Conservation (phyloP, 805 yeast species). For the Cyberlindnera japonica region DNA sequence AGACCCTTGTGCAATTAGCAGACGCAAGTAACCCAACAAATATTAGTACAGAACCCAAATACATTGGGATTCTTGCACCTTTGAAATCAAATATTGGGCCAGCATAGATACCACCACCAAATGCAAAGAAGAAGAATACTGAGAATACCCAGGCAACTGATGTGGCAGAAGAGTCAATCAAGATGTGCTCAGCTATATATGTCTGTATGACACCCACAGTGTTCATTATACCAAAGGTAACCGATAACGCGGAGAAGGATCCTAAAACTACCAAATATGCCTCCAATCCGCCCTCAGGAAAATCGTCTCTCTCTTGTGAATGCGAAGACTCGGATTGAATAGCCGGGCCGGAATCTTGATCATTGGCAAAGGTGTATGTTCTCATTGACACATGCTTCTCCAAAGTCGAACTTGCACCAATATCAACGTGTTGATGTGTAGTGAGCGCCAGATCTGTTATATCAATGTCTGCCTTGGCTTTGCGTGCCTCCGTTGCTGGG, state of each 20-base stretch:
- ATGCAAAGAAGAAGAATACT: slow-evolving; percentile 25
- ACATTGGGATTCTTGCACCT: slow-evolving; percentile 47
- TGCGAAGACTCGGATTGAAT: too few relatives aligned
- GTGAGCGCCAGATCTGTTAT: not conserved
- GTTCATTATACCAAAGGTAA: slow-evolving; percentile 63
- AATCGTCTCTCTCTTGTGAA: too few relatives aligned
- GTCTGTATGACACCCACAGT: slow-evolving; percentile 66
- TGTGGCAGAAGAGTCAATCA: slow-evolving; percentile 41
- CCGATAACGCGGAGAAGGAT: slow-evolving; percentile 50
- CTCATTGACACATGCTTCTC: slow-evolving; percentile 1
- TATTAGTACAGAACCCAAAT: slow-evolving; percentile 41
- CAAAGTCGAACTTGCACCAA: slow-evolving; percentile 2
- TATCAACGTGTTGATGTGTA: not conserved
- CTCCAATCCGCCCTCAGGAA: slow-evolving; percentile 45
- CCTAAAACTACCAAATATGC: slow-evolving; percentile 34
- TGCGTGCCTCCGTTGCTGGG: not conserved
- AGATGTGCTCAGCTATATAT: slow-evolving; percentile 51
- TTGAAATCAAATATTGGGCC: slow-evolving; percentile 56
- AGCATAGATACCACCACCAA: slow-evolving; percentile 33
- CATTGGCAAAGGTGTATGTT: not conserved
- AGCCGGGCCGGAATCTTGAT: too few relatives aligned
- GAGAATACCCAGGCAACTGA: slow-evolving; percentile 68
- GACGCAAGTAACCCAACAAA: slow-evolving; percentile 41
- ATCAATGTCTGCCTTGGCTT: slow-evolving; percentile 3
- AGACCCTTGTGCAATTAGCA: slow-evolving; percentile 39